Conservation (phyloP, 768 basidiomycete genomes). For the Tylopilus rubrobrunneus region DNA sequence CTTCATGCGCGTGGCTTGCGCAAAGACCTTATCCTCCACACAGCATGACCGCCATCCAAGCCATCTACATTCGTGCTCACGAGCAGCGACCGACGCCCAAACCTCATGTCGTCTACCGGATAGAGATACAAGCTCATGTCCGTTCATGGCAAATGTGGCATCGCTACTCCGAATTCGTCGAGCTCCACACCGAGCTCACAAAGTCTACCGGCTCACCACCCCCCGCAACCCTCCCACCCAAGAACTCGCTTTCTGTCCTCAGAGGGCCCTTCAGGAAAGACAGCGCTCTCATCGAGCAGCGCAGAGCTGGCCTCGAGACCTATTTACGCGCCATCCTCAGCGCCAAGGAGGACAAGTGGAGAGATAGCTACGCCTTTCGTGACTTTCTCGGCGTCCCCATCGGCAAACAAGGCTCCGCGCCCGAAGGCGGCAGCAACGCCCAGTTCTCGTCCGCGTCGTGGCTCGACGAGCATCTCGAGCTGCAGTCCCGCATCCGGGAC, state of each 20-base stretch:
- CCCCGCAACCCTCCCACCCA: slow-evolving; percentile 78
- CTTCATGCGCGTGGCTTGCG: background rate
- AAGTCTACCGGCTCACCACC: slow-evolving; percentile 79
- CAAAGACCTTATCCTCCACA: slow-evolving; percentile 5
- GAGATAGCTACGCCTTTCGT: slow-evolving; percentile 72
- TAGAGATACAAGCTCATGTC: slow-evolving; percentile 83
- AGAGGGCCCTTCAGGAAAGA: slow-evolving; percentile 49
- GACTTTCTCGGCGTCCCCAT: slow-evolving; percentile 85
- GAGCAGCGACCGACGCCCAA: slow-evolving; percentile 70
- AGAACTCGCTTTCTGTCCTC: slow-evolving; percentile 71
- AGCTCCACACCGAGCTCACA: slow-evolving; percentile 77
- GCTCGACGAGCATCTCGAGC: slow-evolving; percentile 83
- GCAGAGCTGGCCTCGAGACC: slow-evolving; percentile 69
- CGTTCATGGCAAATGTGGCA: slow-evolving; percentile 93
- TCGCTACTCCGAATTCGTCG: slow-evolving; percentile 92
- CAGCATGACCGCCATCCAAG: slow-evolving; percentile 71
- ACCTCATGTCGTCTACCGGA: slow-evolving; percentile 76
- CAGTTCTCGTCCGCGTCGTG: slow-evolving; percentile 77
- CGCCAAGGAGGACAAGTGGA: slow-evolving; percentile 79
- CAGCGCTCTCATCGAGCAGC: slow-evolving; percentile 67
- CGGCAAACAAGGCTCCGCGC: slow-evolving; percentile 43
- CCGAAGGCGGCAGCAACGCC: slow-evolving; percentile 26
- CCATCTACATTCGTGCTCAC: slow-evolving; percentile 62
- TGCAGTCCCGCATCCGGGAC: slow-evolving; percentile 73
- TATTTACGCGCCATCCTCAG: slow-evolving; percentile 87